Evolutionary conservation across 2,329 filamentous ascomycete species (phyloP).

Genomic region (Fusarium tanahbumbuense): DNA sequence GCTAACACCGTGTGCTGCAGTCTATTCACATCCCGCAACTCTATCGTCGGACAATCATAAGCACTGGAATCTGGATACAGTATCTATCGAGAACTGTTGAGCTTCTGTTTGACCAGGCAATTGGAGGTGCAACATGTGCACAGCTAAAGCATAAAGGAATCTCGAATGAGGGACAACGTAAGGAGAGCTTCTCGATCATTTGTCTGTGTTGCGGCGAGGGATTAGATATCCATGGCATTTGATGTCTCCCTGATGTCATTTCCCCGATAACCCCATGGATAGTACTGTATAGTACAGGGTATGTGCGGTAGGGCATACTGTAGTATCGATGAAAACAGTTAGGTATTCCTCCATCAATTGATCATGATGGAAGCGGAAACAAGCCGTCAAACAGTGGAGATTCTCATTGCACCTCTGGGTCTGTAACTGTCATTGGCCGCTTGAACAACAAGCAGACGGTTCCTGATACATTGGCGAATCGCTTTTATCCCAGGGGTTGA

Average conservation of each 20-base stretch:
- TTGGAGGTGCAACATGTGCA: not conserved
- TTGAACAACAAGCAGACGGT: not conserved
- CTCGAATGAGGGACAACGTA: not conserved
- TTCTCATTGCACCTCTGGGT: not conserved
- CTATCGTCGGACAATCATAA: not conserved
- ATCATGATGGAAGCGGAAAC: slow-evolving; percentile 25
- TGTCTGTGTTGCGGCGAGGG: not conserved
- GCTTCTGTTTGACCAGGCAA: not conserved
- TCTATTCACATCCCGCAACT: not conserved
- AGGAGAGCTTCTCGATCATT: not conserved
- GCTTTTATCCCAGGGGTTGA: not conserved
- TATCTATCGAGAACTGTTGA: not conserved
- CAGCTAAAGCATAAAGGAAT: not conserved
- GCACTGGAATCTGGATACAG: not conserved
- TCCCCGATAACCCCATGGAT: not conserved
- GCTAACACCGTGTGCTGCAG: not conserved
- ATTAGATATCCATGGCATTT: not conserved
- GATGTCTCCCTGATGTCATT: slow-evolving; percentile 29
- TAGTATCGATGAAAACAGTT: slow-evolving; percentile 18
- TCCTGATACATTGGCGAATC: not conserved
- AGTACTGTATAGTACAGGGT: slow-evolving; percentile 15
- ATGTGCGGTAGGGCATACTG: slow-evolving; percentile 20
- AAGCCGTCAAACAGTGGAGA: slow-evolving; percentile 20
- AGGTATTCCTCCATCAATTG: not conserved
- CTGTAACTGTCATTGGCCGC: slow-evolving; percentile 17